These are phyloP conservation scores for Apostasia ramifera DNA, from an alignment of 106 monocot species.

Conservation along the genomic window DNA sequence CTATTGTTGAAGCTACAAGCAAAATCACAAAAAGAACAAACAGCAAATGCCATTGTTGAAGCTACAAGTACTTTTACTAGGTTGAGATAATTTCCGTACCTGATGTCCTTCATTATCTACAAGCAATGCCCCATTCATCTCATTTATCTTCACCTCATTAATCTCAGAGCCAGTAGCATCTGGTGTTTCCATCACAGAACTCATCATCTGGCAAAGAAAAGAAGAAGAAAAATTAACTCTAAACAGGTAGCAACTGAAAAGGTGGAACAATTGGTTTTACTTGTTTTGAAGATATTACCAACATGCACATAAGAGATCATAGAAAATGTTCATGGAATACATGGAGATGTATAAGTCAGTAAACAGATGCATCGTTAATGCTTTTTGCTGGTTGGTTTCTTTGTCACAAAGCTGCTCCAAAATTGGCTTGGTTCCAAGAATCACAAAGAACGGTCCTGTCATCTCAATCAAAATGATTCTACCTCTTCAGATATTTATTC, in stretches of 20 bases:
- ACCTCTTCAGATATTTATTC: too few species aligned
- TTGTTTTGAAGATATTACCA: too few species aligned
- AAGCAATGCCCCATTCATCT: not conserved
- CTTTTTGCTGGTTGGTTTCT: slow-evolving; percentile 19
- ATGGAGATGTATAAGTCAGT: too few species aligned
- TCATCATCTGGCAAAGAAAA: not conserved
- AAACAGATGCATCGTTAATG: slow-evolving; percentile 10
- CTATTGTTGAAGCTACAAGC: too few species aligned
- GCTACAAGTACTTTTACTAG: too few species aligned
- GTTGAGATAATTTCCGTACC: not conserved
- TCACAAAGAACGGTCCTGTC: not conserved
- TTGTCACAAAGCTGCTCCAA: slow-evolving; percentile 17
- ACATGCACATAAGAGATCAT: too few species aligned
- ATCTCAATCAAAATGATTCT: not conserved
- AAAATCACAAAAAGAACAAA: too few species aligned
- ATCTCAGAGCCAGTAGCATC: not conserved
- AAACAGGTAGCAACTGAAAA: too few species aligned
- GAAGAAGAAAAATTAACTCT: not conserved
- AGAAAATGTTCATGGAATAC: too few species aligned
- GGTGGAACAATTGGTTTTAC: too few species aligned
- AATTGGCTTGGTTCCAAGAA: slow-evolving; percentile 24
- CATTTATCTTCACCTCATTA: not conserved
- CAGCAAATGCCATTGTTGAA: too few species aligned
- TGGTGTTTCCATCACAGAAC: not conserved
- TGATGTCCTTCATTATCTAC: not conserved